phyloP scores from a whole-genome alignment of 805 yeast species.

The Teunomyces gatunensis region DNA sequence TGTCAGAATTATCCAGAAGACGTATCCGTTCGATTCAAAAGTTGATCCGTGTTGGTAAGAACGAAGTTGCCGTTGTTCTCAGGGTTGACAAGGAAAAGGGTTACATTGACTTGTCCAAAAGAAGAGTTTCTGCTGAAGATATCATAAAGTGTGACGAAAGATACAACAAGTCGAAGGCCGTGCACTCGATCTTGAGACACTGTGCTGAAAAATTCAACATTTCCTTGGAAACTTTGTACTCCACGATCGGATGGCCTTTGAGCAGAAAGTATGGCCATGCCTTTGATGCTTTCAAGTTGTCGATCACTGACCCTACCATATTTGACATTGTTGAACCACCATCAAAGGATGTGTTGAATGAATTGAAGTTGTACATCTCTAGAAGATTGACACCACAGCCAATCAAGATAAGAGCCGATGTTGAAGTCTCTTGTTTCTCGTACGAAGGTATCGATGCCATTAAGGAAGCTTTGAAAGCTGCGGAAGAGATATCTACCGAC shows the following conservation, averaged over 20 bases:
- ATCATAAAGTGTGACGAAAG: constrained; percentile 96
- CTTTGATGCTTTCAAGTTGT: constrained; percentile 93
- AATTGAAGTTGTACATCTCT: constrained; percentile 81
- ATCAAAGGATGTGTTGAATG: constrained; percentile 70
- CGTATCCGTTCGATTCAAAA: constrained; percentile 98
- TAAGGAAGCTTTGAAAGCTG: constrained; percentile 81
- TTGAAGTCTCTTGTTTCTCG: constrained; percentile 94
- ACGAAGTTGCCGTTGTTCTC: constrained; percentile 95
- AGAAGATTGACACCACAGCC: constrained; percentile 98
- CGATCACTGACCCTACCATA: constrained; percentile 86
- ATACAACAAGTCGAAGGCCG: constrained; percentile 94
- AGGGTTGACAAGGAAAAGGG: constrained; percentile 99
- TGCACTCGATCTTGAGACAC: constrained; percentile 96
- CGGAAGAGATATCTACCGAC: constrained; percentile 81
- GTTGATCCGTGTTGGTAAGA: constrained; percentile 95
- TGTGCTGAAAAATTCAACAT: constrained; percentile 95
- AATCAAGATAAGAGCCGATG: constrained; percentile 96
- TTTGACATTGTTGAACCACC: constrained; percentile 80
- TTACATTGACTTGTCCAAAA: constrained; percentile 93
- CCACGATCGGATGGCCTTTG: constrained; percentile 95
- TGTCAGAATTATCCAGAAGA: constrained; percentile 95
- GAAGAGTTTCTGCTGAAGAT: constrained; percentile 97
- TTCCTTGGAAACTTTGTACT: constrained; percentile 81
- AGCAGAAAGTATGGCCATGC: constrained; percentile 95
- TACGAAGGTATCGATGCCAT: constrained; percentile 98